Conservation (phyloP, 495 filamentous ascomycete genomes). For the Lasiosphaeria ovina region DNA sequence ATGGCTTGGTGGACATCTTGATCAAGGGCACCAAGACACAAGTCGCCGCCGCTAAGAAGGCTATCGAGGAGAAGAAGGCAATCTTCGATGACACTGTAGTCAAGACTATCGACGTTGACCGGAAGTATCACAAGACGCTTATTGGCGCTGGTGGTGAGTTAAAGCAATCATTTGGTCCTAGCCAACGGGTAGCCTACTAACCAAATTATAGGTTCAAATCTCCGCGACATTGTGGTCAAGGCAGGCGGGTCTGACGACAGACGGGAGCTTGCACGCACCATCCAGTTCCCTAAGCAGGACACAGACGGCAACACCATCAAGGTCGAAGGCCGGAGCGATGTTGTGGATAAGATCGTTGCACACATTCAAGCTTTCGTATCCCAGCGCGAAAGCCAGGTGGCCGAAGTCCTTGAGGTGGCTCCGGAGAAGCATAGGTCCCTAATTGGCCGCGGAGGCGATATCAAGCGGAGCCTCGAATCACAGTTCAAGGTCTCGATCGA, state of each 20-base stretch:
- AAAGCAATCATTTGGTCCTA: neutral
- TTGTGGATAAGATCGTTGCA: conserved; percentile 86
- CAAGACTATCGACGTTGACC: conserved; percentile 78
- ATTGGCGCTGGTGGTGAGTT: conserved; percentile 84
- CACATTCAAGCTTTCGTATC: conserved; percentile 75
- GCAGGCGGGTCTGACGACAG: conserved; percentile 87
- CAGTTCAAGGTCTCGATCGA: conserved; percentile 87
- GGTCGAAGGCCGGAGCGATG: conserved; percentile 73
- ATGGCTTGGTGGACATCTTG: conserved; percentile 74
- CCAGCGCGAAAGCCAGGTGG: conserved; percentile 75
- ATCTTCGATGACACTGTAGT: conserved; percentile 84
- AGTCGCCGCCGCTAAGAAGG: conserved; percentile 84
- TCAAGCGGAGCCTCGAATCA: conserved; percentile 78
- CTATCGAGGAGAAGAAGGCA: conserved; percentile 76
- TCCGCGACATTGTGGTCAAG: conserved; percentile 80
- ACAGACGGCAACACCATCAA: conserved; percentile 79
- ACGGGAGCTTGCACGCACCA: conserved; percentile 74
- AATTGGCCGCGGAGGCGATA: conserved; percentile 88
- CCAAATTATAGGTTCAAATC: conserved; percentile 64
- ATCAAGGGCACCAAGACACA: conserved; percentile 87
- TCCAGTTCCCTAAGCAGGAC: conserved; percentile 84
- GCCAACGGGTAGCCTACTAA: neutral
- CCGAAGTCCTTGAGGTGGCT: conserved; percentile 73
- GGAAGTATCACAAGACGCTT: conserved; percentile 84
- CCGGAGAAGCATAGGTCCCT: conserved; percentile 84